phyloP scores from a whole-genome alignment of 345 rosid genomes.

The Eucalyptus marginata region DNA sequence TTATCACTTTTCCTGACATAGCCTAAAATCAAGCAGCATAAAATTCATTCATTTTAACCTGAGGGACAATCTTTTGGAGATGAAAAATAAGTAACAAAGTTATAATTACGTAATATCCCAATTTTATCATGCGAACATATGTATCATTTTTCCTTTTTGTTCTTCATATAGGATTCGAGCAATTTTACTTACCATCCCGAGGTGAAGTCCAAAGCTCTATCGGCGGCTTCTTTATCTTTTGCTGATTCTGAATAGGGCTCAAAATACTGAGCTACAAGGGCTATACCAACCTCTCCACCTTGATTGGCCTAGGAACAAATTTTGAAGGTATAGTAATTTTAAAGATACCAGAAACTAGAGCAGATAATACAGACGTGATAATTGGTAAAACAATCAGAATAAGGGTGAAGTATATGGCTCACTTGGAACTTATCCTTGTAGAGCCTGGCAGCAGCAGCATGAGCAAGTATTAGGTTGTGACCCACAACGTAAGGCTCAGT shows the following conservation, averaged over 20 bases:
- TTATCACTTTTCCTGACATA: not conserved
- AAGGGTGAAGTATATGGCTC: not conserved
- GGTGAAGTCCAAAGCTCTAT: not conserved
- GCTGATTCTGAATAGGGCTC: not conserved
- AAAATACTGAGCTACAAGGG: not conserved
- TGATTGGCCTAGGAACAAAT: not conserved
- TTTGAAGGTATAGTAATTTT: not conserved
- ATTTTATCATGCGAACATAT: not conserved
- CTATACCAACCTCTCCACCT: constrained; percentile 2
- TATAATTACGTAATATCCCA: not conserved
- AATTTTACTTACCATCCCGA: constrained; percentile 5
- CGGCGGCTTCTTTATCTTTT: not conserved
- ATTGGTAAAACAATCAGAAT: constrained; percentile 1
- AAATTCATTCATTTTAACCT: not conserved
- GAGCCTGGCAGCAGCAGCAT: constrained; percentile 19
- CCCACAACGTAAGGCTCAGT: constrained; percentile 30
- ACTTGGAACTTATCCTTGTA: constrained; percentile 20
- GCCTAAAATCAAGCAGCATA: not conserved
- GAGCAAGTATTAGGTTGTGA: constrained; percentile 30
- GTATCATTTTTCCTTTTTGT: not conserved
- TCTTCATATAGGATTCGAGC: not conserved
- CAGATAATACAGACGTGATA: not conserved
- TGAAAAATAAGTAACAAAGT: not conserved
- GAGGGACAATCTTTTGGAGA: not conserved
- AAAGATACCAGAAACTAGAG: not conserved